Conservation (phyloP, 2,329 filamentous ascomycete genomes). For the Epichloe elymi region DNA sequence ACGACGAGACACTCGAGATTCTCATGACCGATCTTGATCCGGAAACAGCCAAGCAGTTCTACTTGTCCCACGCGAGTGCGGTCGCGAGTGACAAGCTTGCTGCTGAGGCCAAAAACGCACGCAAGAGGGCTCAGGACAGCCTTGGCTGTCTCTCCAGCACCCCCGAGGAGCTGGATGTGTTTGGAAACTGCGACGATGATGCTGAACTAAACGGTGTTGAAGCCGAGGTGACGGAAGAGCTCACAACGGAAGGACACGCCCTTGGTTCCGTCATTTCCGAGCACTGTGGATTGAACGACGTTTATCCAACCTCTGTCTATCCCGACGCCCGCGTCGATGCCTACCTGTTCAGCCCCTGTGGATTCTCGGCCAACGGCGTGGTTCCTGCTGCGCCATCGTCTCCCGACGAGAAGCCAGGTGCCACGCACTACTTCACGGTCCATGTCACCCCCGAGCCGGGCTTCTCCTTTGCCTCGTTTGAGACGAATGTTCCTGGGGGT, state of each 20-base stretch:
- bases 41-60: conserved; percentile 59
- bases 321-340: conserved; percentile 90
- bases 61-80: conserved; percentile 63
- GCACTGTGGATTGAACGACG: conserved; percentile 71
- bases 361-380: conserved; percentile 94
- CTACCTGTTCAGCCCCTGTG: conserved; percentile 92
- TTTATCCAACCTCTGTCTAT: conserved; percentile 78
- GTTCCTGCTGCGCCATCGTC: conserved; percentile 56
- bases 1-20: conserved; percentile 67
- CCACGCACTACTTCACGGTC: conserved; percentile 90
- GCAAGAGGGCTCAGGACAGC: conserved; percentile 44
- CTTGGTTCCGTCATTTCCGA: conserved; percentile 88
- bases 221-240: conserved; percentile 49
- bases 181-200: conserved; percentile 50
- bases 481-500: conserved; percentile 92
- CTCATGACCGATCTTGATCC: conserved; percentile 60
- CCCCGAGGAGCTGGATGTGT: conserved; percentile 62
- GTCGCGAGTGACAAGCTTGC: conserved; percentile 73
- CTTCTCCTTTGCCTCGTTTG: conserved; percentile 95
- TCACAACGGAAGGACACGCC: conserved; percentile 87
- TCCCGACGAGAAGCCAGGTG: conserved; percentile 22
- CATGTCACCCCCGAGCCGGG: conserved; percentile 91
- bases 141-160: conserved; percentile 43
- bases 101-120: conserved; percentile 51
- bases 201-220: conserved; percentile 39